Evolutionary conservation across 1,284 basidiomycete species (phyloP), one percentile per base, ranked within the genome.

Genomic region (Sporisorium graminicola): DNA sequence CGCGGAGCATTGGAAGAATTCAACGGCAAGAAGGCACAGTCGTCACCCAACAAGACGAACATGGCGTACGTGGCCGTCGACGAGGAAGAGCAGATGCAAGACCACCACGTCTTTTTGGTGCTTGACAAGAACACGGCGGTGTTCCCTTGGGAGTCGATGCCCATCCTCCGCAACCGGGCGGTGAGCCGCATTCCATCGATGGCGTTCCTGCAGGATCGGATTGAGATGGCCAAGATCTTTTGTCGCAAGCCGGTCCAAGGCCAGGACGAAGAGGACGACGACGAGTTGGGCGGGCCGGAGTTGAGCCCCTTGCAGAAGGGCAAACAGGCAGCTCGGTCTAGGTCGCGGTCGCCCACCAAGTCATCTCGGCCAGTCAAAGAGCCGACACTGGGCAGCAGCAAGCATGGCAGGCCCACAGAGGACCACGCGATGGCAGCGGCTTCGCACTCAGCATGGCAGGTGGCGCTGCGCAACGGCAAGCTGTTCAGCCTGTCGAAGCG

Each of bases 101-200:
- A 94, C 70, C 90, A 93, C 77, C 96, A 99, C 84, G 87, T 92
- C 40, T 96, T 98, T 87, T 88, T 99, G 62, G 90, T 96, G 14
- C 88, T 99, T 35, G 97, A 98, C 87, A 94, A 94, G 87, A 92
- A 94, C 71, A 88, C 96, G 14, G 93, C 95, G 80, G 90, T 91
- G 0, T 89, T 99, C 66, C 96, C 97, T 1, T 99, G 96, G 97
- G 97, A 99, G 87, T 95, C 93, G 29, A 91, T 98, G 26, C 95
- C 96, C 0, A 90, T 91, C 50, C 87, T 99, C 10, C 89, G 93
- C 55, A 92, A 92, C 8, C 89, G 91, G 63, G 93, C 94, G 49
- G 90, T 98, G 79, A 95, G 93, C 83, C 92, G 97, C 9, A 91
- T 98, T 69, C 95, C 97, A 0, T 93, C 92, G 49, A 86, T 95